Base-by-base conservation (phyloP, 441 rosid species). In the Syzygium syzygioides region DNA sequence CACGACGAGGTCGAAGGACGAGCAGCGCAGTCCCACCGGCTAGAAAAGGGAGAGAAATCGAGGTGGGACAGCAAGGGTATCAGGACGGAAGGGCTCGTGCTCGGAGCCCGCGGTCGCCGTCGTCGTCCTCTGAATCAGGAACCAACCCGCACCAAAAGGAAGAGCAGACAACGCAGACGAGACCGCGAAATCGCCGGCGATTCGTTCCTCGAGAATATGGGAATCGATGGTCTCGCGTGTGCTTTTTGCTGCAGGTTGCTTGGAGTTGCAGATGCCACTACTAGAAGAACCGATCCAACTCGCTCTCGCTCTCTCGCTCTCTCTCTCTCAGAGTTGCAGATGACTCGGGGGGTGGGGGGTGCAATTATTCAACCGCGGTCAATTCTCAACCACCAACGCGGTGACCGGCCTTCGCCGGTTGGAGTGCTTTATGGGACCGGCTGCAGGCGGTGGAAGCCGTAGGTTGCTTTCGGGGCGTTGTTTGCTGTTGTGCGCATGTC, bases 291-390 rank as follows among this genome's bases (percentile, higher is more conserved):
- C 12, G 15, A 50, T 62, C 55, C 54, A 60, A 45, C 60, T 55
- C 76, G 85, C 53, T 87, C 66, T 45, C 34, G 79, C 60, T 86
- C 68, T 79, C 37, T 62, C 17, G 32, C 28, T 79, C 45, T 79
- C 88, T 79, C 79, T 89, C 68, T 91, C 66, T 92, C 88, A 89
- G 87, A 57, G 90, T 92, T 45, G 48, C 48, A 45, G 48, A 7
- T 45, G 48, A 45, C 48, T 45, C 48, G 48, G 2, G 9, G 9
- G 48, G 8, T 7, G 9, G 45, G 45, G 64, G 91, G 87, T 66
- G 89, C 97, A 93, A 95, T 94, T 91, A 94, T 95, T 93, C 94
- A 94, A 95, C 97, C 92, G 92, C 94, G 94, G 99, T 96, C 96
- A 95, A 96, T 93, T 94, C 93, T 93, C 95, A 94, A 96, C 97